Conservation (phyloP, 805 yeast species). For the Dipodascus albidus region DNA sequence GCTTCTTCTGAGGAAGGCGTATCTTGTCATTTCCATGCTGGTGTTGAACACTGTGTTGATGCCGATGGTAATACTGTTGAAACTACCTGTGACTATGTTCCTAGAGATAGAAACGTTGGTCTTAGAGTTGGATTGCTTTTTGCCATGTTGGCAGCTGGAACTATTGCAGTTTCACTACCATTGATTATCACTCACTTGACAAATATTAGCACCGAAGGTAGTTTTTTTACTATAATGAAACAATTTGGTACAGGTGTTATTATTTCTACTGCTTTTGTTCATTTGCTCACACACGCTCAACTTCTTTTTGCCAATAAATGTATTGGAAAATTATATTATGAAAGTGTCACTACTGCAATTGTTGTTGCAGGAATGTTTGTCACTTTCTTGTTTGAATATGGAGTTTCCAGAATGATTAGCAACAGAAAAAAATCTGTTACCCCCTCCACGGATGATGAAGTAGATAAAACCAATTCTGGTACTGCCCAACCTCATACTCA, state of each 20-base stretch:
- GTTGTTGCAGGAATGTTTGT: constrained; percentile 36
- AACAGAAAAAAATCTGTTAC: constrained; percentile 9
- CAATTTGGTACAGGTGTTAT: constrained; percentile 81
- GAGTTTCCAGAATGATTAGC: constrained; percentile 38
- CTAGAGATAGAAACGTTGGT: constrained; percentile 22
- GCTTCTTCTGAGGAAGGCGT: neutral
- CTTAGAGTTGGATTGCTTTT: constrained; percentile 26
- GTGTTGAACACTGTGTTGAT: neutral
- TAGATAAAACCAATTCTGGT: constrained; percentile 5
- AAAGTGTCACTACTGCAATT: constrained; percentile 43
- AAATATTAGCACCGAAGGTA: constrained; percentile 6
- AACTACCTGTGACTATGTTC: neutral
- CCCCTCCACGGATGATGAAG: constrained; percentile 7
- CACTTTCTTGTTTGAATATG: constrained; percentile 41
- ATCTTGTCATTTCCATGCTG: neutral
- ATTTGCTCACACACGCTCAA: constrained; percentile 57
- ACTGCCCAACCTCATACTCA: neutral
- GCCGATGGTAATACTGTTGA: neutral
- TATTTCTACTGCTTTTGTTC: constrained; percentile 71
- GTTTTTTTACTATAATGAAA: constrained; percentile 38
- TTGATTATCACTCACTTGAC: constrained; percentile 17
- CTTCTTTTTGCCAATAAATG: constrained; percentile 47
- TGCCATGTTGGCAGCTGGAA: constrained; percentile 27
- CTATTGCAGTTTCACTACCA: constrained; percentile 28
- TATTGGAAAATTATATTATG: constrained; percentile 45